Conservation (phyloP, 192 early-diverging fungal species). For the Coemansia sp. region DNA sequence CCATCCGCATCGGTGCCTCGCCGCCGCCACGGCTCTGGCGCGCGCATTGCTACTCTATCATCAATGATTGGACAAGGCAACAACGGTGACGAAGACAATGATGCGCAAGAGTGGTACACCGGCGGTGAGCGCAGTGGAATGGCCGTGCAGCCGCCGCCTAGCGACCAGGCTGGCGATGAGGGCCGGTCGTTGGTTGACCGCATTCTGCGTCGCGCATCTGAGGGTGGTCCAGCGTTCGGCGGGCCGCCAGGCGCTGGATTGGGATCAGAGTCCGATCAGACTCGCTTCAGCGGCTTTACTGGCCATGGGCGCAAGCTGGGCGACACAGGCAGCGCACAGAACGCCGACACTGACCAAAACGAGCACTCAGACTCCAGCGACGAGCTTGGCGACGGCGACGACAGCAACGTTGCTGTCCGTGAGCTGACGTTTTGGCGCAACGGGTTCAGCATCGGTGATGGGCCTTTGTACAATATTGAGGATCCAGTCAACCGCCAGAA, state of each 20-base stretch:
- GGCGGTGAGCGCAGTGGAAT: slow-evolving; percentile 96
- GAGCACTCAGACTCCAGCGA: not conserved
- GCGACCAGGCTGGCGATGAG: slow-evolving; percentile 12
- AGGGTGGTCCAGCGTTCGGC: slow-evolving; percentile 19
- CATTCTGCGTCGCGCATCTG: slow-evolving; percentile 42
- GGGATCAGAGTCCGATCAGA: not conserved
- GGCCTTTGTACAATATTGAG: slow-evolving; percentile 78
- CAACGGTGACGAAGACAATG: slow-evolving; percentile 13
- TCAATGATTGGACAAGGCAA: slow-evolving; percentile 16
- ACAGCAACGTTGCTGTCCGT: slow-evolving; percentile 48
- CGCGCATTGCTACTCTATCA: slow-evolving; percentile 51
- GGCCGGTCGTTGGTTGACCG: slow-evolving; percentile 42
- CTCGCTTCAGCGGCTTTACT: slow-evolving; percentile 13
- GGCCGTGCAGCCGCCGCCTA: slow-evolving; percentile 20
- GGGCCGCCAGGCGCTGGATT: not conserved
- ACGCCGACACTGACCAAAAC: not conserved
- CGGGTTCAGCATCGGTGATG: slow-evolving; percentile 94
- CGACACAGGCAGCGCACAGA: not conserved
- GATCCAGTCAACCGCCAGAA: slow-evolving; percentile 85
- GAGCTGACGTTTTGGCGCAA: slow-evolving; percentile 93
- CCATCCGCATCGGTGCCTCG: slow-evolving; percentile 35
- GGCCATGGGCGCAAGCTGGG: slow-evolving; percentile 38
- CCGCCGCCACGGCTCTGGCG: slow-evolving; percentile 43
- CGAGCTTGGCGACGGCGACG: not conserved
- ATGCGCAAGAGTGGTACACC: slow-evolving; percentile 65